These are phyloP conservation scores for Termitomyces sp. DNA, from an alignment of 768 basidiomycete genomes.

Conservation along the genomic window DNA sequence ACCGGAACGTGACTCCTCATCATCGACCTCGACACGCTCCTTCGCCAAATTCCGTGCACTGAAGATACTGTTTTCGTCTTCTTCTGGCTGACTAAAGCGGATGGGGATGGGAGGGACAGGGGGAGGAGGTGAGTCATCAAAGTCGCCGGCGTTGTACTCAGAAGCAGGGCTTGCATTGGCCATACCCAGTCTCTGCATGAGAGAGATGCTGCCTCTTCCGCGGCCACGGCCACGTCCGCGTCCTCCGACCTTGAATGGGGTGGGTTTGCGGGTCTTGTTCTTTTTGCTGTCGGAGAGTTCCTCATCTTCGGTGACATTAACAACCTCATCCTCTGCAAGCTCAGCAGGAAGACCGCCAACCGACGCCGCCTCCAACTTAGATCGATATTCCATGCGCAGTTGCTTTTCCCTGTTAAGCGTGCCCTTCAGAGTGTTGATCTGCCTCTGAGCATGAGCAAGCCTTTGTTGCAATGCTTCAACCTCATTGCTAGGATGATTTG, in stretches of 20 bases:
- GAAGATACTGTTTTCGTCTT: conserved; percentile 40
- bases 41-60: conserved; percentile 24
- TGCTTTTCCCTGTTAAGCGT: conserved; percentile 83
- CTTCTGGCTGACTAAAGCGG: conserved; percentile 31
- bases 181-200: conserved; percentile 62
- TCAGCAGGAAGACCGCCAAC: conserved; percentile 33
- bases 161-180: conserved; percentile 53
- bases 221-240: conserved; percentile 53
- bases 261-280: conserved; percentile 36
- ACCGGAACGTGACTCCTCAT: conserved; percentile 19
- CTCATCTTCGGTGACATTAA: conserved; percentile 40
- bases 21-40: conserved; percentile 24
- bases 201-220: conserved; percentile 50
- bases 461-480: conserved; percentile 79
- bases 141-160: conserved; percentile 43
- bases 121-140: conserved; percentile 34
- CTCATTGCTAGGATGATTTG: conserved; percentile 77
- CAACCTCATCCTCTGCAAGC: conserved; percentile 44
- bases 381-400: conserved; percentile 64
- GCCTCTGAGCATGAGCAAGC: conserved; percentile 83
- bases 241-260: conserved; percentile 57
- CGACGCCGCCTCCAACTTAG: conserved; percentile 47
- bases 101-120: conserved; percentile 43
- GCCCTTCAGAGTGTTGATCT: conserved; percentile 79
- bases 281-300: conserved; percentile 39